These are phyloP conservation scores for Arachnopeziza araneosa DNA, from an alignment of 2,329 filamentous ascomycete genomes.

Conservation along the genomic window DNA sequence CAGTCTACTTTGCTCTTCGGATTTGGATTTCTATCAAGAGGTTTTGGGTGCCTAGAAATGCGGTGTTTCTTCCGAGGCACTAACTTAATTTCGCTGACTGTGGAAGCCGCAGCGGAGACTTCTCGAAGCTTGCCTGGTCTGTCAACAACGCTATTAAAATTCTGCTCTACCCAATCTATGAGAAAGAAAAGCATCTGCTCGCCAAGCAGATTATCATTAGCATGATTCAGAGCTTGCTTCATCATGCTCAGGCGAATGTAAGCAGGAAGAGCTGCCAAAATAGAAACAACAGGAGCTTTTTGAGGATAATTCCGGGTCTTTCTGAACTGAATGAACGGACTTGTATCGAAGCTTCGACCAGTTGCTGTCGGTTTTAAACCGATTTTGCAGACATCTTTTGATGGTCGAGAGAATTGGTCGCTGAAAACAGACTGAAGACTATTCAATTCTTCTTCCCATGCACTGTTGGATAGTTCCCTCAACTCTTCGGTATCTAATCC, in stretches of 20 bases:
- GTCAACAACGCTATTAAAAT: slow-evolving; percentile 76
- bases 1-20: slow-evolving; percentile 60
- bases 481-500: slow-evolving; percentile 34
- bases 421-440: slow-evolving; percentile 84
- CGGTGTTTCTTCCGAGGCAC: slow-evolving; percentile 25
- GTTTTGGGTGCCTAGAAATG: slow-evolving; percentile 44
- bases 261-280: slow-evolving; percentile 70
- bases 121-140: slow-evolving; percentile 79
- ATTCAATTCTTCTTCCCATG: slow-evolving; percentile 81
- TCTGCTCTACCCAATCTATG: slow-evolving; percentile 85
- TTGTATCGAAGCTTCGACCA: slow-evolving; percentile 43
- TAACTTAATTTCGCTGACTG: slow-evolving; percentile 46
- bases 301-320: slow-evolving; percentile 70
- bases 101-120: slow-evolving; percentile 72
- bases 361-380: slow-evolving; percentile 53
- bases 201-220: slow-evolving; percentile 64
- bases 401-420: slow-evolving; percentile 59
- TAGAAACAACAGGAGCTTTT: slow-evolving; percentile 60
- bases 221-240: slow-evolving; percentile 67
- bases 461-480: slow-evolving; percentile 49
- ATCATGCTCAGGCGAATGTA: slow-evolving; percentile 91
- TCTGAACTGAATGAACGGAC: slow-evolving; percentile 59
- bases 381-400: slow-evolving; percentile 63
- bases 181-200: slow-evolving; percentile 90
- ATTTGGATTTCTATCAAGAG: slow-evolving; percentile 60